Conservation (phyloP, 768 basidiomycete species). For the Hydnomerulius pinastri region DNA sequence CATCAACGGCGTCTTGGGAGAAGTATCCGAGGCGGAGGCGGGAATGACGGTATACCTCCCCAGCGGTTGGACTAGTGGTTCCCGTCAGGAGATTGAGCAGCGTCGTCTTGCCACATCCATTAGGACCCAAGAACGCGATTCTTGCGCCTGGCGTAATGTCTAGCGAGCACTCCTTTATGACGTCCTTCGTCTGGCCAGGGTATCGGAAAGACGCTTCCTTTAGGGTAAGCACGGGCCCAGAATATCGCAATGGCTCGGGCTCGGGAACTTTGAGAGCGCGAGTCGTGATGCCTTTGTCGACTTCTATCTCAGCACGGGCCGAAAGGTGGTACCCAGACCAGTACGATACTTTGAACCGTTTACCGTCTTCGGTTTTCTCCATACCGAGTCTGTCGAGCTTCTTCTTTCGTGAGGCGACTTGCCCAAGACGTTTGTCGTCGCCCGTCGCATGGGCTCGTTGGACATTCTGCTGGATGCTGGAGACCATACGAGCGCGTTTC, state of each 20-base stretch:
- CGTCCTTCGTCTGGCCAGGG: slow-evolving; percentile 23
- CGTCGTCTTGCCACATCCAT: slow-evolving; percentile 46
- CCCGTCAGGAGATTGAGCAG: slow-evolving; percentile 50
- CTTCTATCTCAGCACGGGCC: slow-evolving; percentile 36
- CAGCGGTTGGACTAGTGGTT: slow-evolving; percentile 41
- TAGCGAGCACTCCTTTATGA: slow-evolving; percentile 36
- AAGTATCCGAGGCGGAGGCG: slow-evolving; percentile 59
- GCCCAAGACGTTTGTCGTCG: slow-evolving; percentile 56
- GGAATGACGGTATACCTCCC: slow-evolving; percentile 55
- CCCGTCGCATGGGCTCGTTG: slow-evolving; percentile 56
- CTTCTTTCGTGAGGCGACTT: slow-evolving; percentile 61
- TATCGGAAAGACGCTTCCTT: slow-evolving; percentile 38
- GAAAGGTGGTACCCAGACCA: slow-evolving; percentile 40
- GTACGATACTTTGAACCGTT: slow-evolving; percentile 60
- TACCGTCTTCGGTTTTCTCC: slow-evolving; percentile 33
- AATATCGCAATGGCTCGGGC: slow-evolving; percentile 31
- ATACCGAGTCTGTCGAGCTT: slow-evolving; percentile 41
- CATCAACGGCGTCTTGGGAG: slow-evolving; percentile 62
- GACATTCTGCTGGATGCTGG: slow-evolving; percentile 53
- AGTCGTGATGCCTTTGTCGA: slow-evolving; percentile 37
- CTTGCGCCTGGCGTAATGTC: slow-evolving; percentile 41
- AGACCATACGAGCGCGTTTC: slow-evolving; percentile 52
- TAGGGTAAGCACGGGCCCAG: slow-evolving; percentile 35
- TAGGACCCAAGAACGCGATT: slow-evolving; percentile 43
- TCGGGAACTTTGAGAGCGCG: slow-evolving; percentile 26